Conservation (phyloP, 768 basidiomycete genomes). For the Coprinopsis cinerea region DNA sequence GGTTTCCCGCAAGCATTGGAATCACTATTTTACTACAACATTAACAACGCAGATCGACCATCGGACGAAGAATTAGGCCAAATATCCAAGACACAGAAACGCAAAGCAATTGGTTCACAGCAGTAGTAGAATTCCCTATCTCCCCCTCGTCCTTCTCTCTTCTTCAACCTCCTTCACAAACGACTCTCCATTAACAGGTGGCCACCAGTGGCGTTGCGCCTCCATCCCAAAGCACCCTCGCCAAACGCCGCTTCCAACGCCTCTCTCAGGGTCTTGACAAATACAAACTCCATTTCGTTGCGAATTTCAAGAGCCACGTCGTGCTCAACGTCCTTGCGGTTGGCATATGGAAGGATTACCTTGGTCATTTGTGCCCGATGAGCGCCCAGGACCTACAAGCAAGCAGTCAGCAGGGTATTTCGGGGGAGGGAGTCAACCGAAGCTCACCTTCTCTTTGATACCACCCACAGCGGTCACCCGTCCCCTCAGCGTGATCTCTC, state of each 20-base stretch:
- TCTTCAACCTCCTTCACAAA: conserved; percentile 31
- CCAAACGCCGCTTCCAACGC: conserved; percentile 83
- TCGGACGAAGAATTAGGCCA: too few relatives aligned
- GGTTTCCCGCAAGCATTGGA: not conserved
- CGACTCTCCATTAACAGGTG: conserved; percentile 45
- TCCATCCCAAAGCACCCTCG: conserved; percentile 59
- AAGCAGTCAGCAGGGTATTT: not conserved
- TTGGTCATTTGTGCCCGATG: conserved; percentile 81
- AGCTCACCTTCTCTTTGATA: conserved; percentile 79
- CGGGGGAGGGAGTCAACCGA: conserved; percentile 21
- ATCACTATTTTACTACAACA: too few relatives aligned
- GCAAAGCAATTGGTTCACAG: too few relatives aligned
- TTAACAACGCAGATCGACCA: too few relatives aligned
- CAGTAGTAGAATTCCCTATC: too few relatives aligned
- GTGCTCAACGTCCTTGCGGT: conserved; percentile 82
- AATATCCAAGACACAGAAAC: too few relatives aligned
- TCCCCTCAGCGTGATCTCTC: conserved; percentile 86
- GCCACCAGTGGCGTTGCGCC: conserved; percentile 15
- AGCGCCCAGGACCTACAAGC: conserved; percentile 57
- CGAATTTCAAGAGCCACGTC: conserved; percentile 73
- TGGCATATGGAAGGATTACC: conserved; percentile 79
- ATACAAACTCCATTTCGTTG: conserved; percentile 74
- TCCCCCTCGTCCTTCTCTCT: too few relatives aligned
- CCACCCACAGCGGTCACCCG: conserved; percentile 82
- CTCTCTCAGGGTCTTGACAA: conserved; percentile 73